Base-by-base conservation (phyloP, 257 asterid species). In the Penstemon barbatus region DNA sequence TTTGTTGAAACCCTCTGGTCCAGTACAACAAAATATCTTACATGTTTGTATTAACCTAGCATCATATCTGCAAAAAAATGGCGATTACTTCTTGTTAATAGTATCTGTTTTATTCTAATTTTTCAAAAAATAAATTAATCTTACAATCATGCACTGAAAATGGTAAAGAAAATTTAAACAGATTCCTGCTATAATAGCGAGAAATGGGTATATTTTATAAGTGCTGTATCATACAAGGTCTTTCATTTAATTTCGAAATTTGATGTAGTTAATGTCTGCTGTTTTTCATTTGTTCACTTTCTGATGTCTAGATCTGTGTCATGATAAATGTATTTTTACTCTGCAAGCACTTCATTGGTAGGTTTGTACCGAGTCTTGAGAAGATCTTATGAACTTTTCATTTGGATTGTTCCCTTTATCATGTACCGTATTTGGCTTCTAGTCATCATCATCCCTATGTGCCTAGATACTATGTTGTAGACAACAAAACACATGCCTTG, bases 391-490 rank as follows among this genome's bases (percentile, higher is more conserved):
- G 43, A 54, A 56, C 46, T 60, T 18, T 38, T 66, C n/a, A 7
- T 6, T 50, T 12, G 70, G 46, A 49, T 56, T 9, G 18, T 54
- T 66, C 48, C 61, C 45, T 48, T 49, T 7, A 33, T 70, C 68
- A 72, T 69, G 38, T 65, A 44, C 25, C 60, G 41, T 40, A 18
- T 42, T 70, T 66, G 58, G 69, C 66, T 66, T 12, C 42, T 56
- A 42, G n/a, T 48, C 44, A 57, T 67, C 44, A 57, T 67, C 4
- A 63, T 48, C 57, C 49, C 36, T 13, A 45, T 43, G 10, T 40
- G 19, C 45, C 61, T 50, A 44, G 51, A 65, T 73, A 37, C 55
- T 58, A 57, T 33, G 63, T 19, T 67, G 70, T 25, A 25, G 50
- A 62, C 46, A 57, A 43, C 46, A 71, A 43, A 66, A 59, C 49